Evolutionary conservation across 306 rosid genomes (phyloP).

Genomic region (Lathyrus tuberosus): DNA sequence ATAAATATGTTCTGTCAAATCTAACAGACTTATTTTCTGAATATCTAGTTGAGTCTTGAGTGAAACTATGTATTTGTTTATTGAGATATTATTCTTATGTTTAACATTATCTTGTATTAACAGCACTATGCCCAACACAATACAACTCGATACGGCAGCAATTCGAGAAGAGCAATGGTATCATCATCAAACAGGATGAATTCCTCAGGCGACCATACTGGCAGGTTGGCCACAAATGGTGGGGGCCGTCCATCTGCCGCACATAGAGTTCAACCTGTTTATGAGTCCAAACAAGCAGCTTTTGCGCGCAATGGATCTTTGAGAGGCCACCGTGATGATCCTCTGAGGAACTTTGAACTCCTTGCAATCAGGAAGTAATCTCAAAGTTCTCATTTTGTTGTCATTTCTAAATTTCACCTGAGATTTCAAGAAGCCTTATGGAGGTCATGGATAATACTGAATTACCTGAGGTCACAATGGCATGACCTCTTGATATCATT

Average conservation of each 20-base stretch:
- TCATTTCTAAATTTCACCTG: constrained; percentile 35
- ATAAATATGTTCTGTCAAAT: neutral
- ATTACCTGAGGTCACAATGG: constrained; percentile 39
- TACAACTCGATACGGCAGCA: constrained; percentile 83
- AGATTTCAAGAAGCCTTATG: constrained; percentile 38
- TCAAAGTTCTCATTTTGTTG: constrained; percentile 35
- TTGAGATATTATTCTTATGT: constrained; percentile 12
- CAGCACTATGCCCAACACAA: constrained; percentile 68
- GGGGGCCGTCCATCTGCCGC: constrained; percentile 62
- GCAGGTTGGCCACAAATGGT: constrained; percentile 53
- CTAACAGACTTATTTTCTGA: neutral
- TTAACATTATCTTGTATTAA: constrained; percentile 37
- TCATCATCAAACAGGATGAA: constrained; percentile 63
- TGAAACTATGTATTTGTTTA: neutral
- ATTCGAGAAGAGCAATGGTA: constrained; percentile 69
- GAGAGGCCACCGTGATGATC: constrained; percentile 76
- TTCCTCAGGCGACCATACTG: constrained; percentile 69
- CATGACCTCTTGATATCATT: constrained; percentile 31
- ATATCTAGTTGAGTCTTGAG: neutral
- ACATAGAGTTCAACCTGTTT: constrained; percentile 55
- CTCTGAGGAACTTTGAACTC: constrained; percentile 86
- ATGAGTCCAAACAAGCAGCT: constrained; percentile 59
- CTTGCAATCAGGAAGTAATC: constrained; percentile 80
- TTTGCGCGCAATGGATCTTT: constrained; percentile 48
- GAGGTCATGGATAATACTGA: constrained; percentile 45